phyloP scores from a whole-genome alignment of 306 rosid genomes.

The Cicer arietinum region DNA sequence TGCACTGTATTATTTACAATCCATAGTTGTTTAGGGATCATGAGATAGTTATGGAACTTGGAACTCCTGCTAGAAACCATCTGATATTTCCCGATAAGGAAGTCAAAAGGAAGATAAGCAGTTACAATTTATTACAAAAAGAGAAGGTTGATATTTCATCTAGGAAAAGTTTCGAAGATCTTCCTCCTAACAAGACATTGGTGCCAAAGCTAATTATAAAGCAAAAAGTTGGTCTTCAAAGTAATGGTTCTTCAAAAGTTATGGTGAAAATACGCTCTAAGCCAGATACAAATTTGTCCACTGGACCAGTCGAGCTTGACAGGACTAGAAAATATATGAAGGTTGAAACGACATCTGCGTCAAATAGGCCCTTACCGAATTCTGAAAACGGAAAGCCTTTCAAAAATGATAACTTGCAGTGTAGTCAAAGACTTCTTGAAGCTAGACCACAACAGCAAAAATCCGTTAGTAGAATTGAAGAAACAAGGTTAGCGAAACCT shows the following conservation, averaged over 20 bases:
- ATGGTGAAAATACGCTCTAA: slow-evolving; percentile 32
- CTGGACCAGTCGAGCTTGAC: slow-evolving; percentile 35
- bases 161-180: slow-evolving; percentile 35
- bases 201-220: slow-evolving; percentile 15
- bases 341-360: slow-evolving; percentile 30
- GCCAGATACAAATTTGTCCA: slow-evolving; percentile 34
- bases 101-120: slow-evolving; percentile 37
- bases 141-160: slow-evolving; percentile 38
- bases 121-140: slow-evolving; percentile 33
- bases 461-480: slow-evolving; percentile 32
- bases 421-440: slow-evolving; percentile 38
- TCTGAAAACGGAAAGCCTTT: slow-evolving; percentile 35
- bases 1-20: slow-evolving; percentile 32
- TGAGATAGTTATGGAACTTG: slow-evolving; percentile 47
- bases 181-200: slow-evolving; percentile 35
- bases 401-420: slow-evolving; percentile 28
- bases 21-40: slow-evolving; percentile 61
- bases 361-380: slow-evolving; percentile 18
- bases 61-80: slow-evolving; percentile 62
- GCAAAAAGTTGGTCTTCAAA: slow-evolving; percentile 27
- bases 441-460: slow-evolving; percentile 30
- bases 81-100: slow-evolving; percentile 55
- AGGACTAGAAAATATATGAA: slow-evolving; percentile 40
- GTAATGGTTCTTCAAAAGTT: slow-evolving; percentile 42
- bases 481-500: slow-evolving; percentile 38